These are phyloP conservation scores for Ilyonectria sp. DNA, from an alignment of 2,329 filamentous ascomycete species.

Conservation along the genomic window DNA sequence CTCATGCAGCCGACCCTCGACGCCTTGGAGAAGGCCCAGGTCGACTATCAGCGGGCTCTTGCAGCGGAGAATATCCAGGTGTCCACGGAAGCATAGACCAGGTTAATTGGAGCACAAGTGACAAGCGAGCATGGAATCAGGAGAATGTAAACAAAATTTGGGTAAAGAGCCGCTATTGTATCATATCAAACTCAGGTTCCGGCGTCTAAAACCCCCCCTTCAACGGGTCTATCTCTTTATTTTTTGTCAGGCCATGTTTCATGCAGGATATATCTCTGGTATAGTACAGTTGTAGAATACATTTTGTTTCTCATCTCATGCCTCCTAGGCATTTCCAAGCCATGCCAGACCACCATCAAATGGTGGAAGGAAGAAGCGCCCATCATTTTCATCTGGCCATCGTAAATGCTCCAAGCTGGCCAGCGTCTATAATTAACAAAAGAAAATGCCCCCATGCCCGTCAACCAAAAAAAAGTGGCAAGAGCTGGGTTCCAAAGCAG, in stretches of 20 bases:
- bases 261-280: conserved; percentile 27
- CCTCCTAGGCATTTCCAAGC: conserved; percentile 19
- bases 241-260: conserved; percentile 12
- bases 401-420: conserved; percentile 20
- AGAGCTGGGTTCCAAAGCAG: neutral
- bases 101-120: neutral
- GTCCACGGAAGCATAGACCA: conserved; percentile 57
- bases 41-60: conserved; percentile 80
- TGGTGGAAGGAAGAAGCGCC: conserved; percentile 7
- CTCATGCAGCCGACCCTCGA: conserved; percentile 82
- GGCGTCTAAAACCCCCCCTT: conserved; percentile 7
- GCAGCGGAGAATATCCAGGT: conserved; percentile 72
- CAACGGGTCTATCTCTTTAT: neutral
- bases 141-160: neutral
- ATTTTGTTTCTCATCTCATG: conserved; percentile 19
- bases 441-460: conserved; percentile 7
- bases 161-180: conserved; percentile 5
- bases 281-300: conserved; percentile 41
- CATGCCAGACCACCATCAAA: conserved; percentile 4
- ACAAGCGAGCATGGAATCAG: neutral
- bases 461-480: conserved; percentile 6
- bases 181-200: conserved; percentile 16
- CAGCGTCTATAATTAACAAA: conserved; percentile 34
- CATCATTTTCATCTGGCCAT: conserved; percentile 26
- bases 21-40: conserved; percentile 78